Evolutionary conservation across 371 early-diverging fungal genomes (phyloP), one percentile per base, ranked within the genome.

Genomic region (Actinomortierella wolfii): DNA sequence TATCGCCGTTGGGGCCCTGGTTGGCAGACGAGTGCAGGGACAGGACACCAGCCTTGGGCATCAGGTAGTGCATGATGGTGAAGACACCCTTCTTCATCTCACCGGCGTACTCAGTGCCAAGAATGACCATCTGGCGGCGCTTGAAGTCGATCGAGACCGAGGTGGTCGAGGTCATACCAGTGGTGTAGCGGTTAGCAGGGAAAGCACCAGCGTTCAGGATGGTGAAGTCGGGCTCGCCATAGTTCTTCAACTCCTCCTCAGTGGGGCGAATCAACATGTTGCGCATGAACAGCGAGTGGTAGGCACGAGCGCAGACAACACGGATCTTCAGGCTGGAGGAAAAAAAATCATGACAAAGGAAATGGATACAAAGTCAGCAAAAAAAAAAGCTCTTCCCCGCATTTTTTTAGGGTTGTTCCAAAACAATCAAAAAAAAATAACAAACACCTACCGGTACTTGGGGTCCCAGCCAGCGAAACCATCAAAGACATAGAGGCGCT

Each of bases 41-140:
- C 17, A 98, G 85, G 26, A 97, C 96, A 63, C 96, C 96, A 44
- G 92, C 91, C 84, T 95, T 95, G 51, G 98, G 88, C 97, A 97
- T 97, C 76, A 94, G 82, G 86, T 97, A 97, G 85, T 97, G 96
- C 98, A 97, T 97, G 58, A 97, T 95, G 49, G 97, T 95, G 81
- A 97, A 96, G 63, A 87, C 83, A 59, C 98, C 98, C 89, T 97
- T 97, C 86, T 97, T 97, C 98, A 97, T 97, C 83, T 97, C 98
- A 73, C 98, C 98, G 57, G 98, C 98, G 77, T 97, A 97, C 79
- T 96, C 93, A 60, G 97, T 94, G 57, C 98, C 98, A 55, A 98
- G 89, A 64, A 98, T 96, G 64, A 98, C 95, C 84, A 89, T 84
- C 68, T 88, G 86, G 40, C 76, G 73, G 29, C 83, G 82, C 67